A percentile compares a stretch with the other conserved stretches of the same genome.
Conservation (phyloP, 805 yeast genomes). For the Kodamaea fukazawae region DNA sequence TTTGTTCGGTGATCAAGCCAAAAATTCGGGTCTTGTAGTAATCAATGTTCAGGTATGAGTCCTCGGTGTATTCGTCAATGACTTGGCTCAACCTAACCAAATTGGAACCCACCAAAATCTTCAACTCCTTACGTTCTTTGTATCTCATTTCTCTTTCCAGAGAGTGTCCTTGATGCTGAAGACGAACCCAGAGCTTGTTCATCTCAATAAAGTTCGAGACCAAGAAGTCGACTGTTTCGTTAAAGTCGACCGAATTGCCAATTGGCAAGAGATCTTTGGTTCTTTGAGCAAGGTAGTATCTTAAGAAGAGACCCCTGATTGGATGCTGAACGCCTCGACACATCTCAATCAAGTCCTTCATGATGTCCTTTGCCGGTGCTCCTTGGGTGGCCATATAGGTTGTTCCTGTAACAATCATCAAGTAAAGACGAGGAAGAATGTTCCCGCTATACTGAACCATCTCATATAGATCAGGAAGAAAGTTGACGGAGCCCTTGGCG, state of each 20-base stretch:
- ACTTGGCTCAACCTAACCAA: constrained; percentile 85
- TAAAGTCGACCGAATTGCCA: constrained; percentile 37
- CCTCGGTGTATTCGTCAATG: constrained; percentile 60
- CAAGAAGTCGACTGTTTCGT: constrained; percentile 74
- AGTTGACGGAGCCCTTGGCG: constrained; percentile 21
- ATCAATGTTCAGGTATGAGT: constrained; percentile 16
- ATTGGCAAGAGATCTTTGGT: constrained; percentile 65
- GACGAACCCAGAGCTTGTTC: constrained; percentile 96
- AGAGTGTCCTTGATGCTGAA: constrained; percentile 93
- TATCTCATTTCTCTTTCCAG: constrained; percentile 72
- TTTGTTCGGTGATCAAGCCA: constrained; percentile 83
- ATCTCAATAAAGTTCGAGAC: constrained; percentile 89
- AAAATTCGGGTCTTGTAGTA: constrained; percentile 53
- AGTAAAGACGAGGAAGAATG: constrained; percentile 84
- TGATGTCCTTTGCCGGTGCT: constrained; percentile 78
- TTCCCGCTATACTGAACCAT: constrained; percentile 94
- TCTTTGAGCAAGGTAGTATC: constrained; percentile 85
- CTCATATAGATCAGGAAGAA: constrained; percentile 84
- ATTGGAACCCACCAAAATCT: constrained; percentile 89
- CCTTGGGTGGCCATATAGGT: constrained; percentile 76
- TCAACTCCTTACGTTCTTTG: constrained; percentile 81
- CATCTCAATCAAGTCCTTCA: constrained; percentile 98
- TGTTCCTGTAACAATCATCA: constrained; percentile 94
- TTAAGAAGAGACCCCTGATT: constrained; percentile 80
- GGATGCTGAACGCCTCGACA: constrained; percentile 96